These are phyloP conservation scores for Leucosporidium scottii DNA, from an alignment of 768 basidiomycete genomes.

Conservation along the genomic window DNA sequence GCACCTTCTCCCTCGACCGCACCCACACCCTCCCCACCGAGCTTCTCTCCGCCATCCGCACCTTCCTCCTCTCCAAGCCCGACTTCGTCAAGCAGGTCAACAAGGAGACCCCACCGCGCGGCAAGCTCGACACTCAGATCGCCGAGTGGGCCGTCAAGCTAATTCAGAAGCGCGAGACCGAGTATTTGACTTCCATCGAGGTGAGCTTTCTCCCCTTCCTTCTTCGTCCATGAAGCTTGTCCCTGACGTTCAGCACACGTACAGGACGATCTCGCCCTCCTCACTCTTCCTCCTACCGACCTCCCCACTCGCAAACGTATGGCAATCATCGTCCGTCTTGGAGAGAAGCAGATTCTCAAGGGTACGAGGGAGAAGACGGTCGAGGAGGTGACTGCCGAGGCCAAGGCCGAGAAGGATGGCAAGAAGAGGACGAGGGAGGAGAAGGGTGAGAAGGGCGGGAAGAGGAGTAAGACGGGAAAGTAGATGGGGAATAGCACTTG, in stretches of 20 bases:
- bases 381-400: background rate
- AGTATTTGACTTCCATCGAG: constrained; percentile 58
- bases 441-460: background rate
- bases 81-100: constrained; percentile 57
- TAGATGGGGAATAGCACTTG: too few species aligned
- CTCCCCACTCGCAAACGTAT: constrained; percentile 49
- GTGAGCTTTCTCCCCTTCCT: constrained; percentile 45
- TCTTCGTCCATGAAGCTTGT: background rate
- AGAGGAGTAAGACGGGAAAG: background rate
- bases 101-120: constrained; percentile 69
- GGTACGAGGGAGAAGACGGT: constrained; percentile 34
- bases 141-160: constrained; percentile 51
- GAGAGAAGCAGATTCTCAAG: constrained; percentile 66
- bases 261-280: constrained; percentile 50
- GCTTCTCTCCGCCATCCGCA: constrained; percentile 58
- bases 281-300: constrained; percentile 23
- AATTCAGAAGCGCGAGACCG: constrained; percentile 49
- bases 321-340: constrained; percentile 66
- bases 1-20: constrained; percentile 54
- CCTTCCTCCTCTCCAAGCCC: constrained; percentile 53
- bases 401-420: background rate
- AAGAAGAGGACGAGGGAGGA: constrained; percentile 14
- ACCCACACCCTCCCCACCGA: constrained; percentile 51
- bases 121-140: constrained; percentile 51
- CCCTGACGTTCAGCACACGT: too few species aligned